Evolutionary conservation across 1,284 basidiomycete species (phyloP).

Genomic region (Phellinidium pouzarii): DNA sequence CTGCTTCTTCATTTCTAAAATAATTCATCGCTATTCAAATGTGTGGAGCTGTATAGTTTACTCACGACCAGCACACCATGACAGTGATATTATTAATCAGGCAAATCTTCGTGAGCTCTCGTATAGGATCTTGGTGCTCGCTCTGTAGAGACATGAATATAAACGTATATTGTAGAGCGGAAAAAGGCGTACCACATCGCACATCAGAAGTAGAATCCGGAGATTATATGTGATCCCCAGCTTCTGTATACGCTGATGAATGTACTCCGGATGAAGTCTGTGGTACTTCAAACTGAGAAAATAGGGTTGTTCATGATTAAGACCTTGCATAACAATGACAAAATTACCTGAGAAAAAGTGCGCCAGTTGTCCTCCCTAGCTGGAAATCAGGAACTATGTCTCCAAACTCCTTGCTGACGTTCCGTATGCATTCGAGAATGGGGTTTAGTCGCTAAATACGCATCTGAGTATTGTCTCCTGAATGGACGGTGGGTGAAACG

Average conservation of each 20-base stretch:
- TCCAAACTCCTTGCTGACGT: conserved; percentile 90
- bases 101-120: conserved; percentile 90
- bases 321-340: background rate
- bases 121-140: conserved; percentile 86
- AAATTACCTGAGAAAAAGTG: conserved; percentile 79
- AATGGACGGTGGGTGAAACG: conserved; percentile 22
- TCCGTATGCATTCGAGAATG: conserved; percentile 75
- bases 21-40: background rate
- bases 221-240: conserved; percentile 79
- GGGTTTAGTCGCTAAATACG: conserved; percentile 75
- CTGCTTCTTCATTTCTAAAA: conserved; percentile 81
- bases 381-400: conserved; percentile 94
- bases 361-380: conserved; percentile 93
- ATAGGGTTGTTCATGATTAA: background rate
- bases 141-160: conserved; percentile 46
- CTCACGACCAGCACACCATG: conserved; percentile 89
- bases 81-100: conserved; percentile 91
- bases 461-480: background rate
- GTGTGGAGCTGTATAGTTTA: conserved; percentile 19
- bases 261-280: conserved; percentile 95
- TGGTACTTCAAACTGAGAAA: conserved; percentile 81
- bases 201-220: conserved; percentile 84
- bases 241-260: conserved; percentile 85
- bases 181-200: conserved; percentile 67
- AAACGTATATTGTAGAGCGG: too few species aligned